Evolutionary conservation across 495 filamentous ascomycete genomes (phyloP), one percentile per base, ranked within the genome.

Genomic region (Bathelium albidoporum): DNA sequence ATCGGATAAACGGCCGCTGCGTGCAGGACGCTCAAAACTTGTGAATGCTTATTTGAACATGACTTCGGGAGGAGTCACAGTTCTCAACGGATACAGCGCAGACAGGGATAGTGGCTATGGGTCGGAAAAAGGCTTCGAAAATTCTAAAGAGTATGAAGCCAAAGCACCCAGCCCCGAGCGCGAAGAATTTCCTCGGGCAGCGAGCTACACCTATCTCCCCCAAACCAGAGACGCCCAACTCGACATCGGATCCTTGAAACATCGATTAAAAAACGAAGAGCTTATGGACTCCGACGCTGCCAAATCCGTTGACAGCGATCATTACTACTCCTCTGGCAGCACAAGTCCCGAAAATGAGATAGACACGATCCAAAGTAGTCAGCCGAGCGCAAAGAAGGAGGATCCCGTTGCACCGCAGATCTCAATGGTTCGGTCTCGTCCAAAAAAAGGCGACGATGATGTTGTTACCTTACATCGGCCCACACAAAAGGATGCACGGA

Each of bases 171-270:
- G 7, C 29, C 49, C 20, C 29, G 49, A 55, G 49, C 49, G 49
- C 24, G 49, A 55, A 36, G 68, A 70, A n/a, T 43, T 71, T 10
- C 69, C 69, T 5, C 64, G 67, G 1, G 60, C 67, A 3, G 69
- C 69, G 1, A 69, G 67, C 16, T 71, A 71, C 61, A 69, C 69
- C 0, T 64, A 69, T 45, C 31, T 71, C 1, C 39, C 58, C 14
- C 52, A 65, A 12, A 60, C 64, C 14, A 65, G 67, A 43, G 59
- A 62, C 31, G 2, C 10, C 2, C n/a, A 32, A 22, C 11, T 49
- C 2, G 26, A 44, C 18, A 18, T 66, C n/a, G 32, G 62, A 22
- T 63, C 62, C 14, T 63, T 70, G 62, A 71, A 69, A 59, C 65
- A 60, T 32, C 60, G 55, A 20, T 65, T 67, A 32, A 65, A 53